Conservation (phyloP, 768 basidiomycete genomes). For the Mycena capillaripes region DNA sequence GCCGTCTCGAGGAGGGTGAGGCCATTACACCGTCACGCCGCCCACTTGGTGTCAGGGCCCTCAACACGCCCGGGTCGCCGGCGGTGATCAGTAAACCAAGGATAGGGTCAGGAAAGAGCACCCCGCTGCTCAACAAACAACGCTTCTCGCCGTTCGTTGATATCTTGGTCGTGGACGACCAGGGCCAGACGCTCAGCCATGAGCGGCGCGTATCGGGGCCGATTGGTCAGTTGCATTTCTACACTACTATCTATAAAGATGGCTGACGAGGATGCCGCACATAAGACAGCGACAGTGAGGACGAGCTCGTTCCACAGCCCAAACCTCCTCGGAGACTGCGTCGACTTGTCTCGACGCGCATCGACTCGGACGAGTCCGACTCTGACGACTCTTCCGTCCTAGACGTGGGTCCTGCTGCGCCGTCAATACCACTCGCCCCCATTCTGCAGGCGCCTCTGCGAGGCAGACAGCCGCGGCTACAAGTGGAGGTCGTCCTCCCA, state of each 20-base stretch:
- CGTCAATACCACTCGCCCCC: constrained; percentile 36
- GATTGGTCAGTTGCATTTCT: constrained; percentile 46
- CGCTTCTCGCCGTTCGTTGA: constrained; percentile 67
- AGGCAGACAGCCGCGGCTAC: constrained; percentile 35
- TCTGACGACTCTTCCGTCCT: constrained; percentile 5
- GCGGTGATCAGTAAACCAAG: constrained; percentile 38
- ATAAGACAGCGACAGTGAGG: constrained; percentile 32
- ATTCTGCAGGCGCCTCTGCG: constrained; percentile 17
- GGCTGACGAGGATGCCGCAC: constrained; percentile 6
- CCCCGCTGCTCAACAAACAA: constrained; percentile 49
- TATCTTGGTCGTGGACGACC: constrained; percentile 75
- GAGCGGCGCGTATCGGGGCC: constrained; percentile 72
- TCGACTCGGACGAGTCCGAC: constrained; percentile 18
- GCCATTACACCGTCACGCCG: constrained; percentile 41
- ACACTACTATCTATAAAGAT: background rate
- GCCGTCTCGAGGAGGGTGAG: constrained; percentile 41
- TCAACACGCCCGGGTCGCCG: constrained; percentile 51
- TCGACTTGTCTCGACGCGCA: constrained; percentile 10
- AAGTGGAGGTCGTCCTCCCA: constrained; percentile 61
- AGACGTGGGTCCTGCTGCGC: constrained; percentile 3
- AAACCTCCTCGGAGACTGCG: constrained; percentile 46
- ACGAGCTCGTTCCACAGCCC: constrained; percentile 38
- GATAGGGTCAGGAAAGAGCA: constrained; percentile 44
- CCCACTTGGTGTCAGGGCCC: constrained; percentile 25
- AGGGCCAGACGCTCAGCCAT: constrained; percentile 68